Conservation (phyloP, 208 protist species). For the Balamuthia mandrillaris region DNA sequence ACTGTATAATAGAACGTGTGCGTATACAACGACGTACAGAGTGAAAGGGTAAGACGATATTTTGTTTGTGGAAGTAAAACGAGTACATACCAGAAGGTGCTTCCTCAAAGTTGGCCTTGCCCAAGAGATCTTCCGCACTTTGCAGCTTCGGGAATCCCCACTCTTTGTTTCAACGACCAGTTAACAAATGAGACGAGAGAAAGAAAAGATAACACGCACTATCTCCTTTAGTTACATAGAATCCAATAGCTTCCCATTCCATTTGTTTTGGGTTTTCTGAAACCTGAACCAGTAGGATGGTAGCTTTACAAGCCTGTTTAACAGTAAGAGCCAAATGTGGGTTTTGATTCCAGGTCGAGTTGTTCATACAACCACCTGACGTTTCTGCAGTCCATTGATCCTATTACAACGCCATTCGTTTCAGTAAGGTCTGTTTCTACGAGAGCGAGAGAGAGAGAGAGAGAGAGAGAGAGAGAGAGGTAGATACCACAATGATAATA, state of each 20-base stretch:
- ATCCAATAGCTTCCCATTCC: slow-evolving; percentile 4
- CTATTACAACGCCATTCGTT: not conserved
- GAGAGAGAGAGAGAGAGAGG: not conserved
- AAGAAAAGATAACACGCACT: not conserved
- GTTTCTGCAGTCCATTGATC: not conserved
- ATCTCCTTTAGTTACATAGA: not conserved
- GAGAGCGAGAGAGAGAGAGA: not conserved
- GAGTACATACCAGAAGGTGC: not conserved
- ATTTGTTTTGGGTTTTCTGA: no score
- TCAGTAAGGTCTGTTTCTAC: not conserved
- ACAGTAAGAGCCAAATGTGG: not conserved
- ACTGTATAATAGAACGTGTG: no score
- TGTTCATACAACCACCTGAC: not conserved
- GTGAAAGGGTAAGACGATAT: not conserved
- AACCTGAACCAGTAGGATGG: no score
- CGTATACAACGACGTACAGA: no score
- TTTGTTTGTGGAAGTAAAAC: not conserved
- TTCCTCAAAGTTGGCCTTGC: not conserved
- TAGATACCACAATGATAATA: not conserved
- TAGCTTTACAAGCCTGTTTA: not conserved
- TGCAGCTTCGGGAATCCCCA: not conserved
- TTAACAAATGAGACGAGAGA: not conserved
- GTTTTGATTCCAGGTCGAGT: not conserved
- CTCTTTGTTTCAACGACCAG: not conserved
- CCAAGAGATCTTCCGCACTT: not conserved